Conservation (phyloP, 2,329 filamentous ascomycete genomes). For the Rosellinia necatrix region DNA sequence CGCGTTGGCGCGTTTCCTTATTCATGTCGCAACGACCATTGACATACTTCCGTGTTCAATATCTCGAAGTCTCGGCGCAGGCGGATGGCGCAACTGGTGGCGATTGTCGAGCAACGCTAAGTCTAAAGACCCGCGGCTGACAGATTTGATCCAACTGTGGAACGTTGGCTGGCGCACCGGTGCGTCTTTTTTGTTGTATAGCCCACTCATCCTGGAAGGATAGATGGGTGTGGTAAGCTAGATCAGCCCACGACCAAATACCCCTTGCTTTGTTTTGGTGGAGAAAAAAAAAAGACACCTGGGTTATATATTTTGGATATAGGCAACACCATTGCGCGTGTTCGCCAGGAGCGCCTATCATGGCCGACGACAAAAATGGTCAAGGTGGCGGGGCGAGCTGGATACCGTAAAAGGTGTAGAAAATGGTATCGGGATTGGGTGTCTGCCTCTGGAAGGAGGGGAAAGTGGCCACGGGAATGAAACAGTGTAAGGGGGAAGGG, state of each 20-base stretch:
- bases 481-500: not conserved
- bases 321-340: not conserved
- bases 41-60: conserved; percentile 1
- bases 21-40: conserved; percentile 3
- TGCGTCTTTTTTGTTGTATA: not conserved
- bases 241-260: conserved; percentile 22
- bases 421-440: not conserved
- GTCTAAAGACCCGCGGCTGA: not conserved
- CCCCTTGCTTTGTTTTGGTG: conserved; percentile 17
- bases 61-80: conserved; percentile 8
- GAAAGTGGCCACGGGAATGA: not conserved
- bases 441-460: not conserved
- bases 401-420: not conserved
- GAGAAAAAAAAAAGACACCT: conserved; percentile 6
- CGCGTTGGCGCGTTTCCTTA: conserved; percentile 17
- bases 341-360: conserved; percentile 9
- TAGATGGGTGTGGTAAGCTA: conserved; percentile 19
- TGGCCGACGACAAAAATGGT: not conserved
- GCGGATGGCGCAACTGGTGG: not conserved
- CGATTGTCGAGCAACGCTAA: conserved; percentile 5
- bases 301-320: conserved; percentile 12
- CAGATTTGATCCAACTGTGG: conserved; percentile 5
- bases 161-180: not conserved
- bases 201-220: conserved; percentile 11
- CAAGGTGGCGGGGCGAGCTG: not conserved